Evolutionary conservation across 75 land plant genomes (phyloP), one percentile per base, ranked within the genome.

Genomic region (Pinus albicaulis): DNA sequence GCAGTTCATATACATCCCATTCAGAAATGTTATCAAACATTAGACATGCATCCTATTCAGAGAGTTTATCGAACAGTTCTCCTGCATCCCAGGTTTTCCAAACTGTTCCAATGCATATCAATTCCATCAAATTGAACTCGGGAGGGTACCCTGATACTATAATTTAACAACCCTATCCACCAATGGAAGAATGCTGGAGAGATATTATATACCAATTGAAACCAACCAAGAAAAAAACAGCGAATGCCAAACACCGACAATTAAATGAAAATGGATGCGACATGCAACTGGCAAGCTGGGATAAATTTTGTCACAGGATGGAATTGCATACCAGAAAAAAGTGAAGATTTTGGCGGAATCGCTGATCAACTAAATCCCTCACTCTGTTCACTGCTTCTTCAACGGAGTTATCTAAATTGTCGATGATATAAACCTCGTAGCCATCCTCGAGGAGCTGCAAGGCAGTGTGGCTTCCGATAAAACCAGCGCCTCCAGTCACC

Each of bases 401-500:
- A 17, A 78, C 80, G 0, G 98, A 76, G 62, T 94, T 94, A 58
- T 86, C 81, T 17, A 94, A 80, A 77, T 93, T 93, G 68, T 94
- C 98, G 55, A 94, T 82, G 59, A 94, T 83, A 20, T 70, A 64
- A 26, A 94, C 98, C 74, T 66, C 72, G 77, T 85, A 94, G 15
- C 96, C 93, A 53, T 78, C 86, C 25, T 73, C 36, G 12, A 94
- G 86, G 19, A 94, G 93, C 85, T 90, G 96, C n/a, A 94, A 77
- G 14, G 82, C 91, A 15, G 90, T 89, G 80, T 94, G 97, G 24
- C 89, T 84, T 22, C 97, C 97, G 52, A 94, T 92, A 74, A 90
- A 94, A 0, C 98, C 98, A 24, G 98, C 98, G 10, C 98, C 98
- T 10, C 98, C 98, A 28, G 98, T 94, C 61, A 94, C 98, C 55